Base-by-base conservation (phyloP, 1,284 basidiomycete genomes). In the Trametes pubescens region DNA sequence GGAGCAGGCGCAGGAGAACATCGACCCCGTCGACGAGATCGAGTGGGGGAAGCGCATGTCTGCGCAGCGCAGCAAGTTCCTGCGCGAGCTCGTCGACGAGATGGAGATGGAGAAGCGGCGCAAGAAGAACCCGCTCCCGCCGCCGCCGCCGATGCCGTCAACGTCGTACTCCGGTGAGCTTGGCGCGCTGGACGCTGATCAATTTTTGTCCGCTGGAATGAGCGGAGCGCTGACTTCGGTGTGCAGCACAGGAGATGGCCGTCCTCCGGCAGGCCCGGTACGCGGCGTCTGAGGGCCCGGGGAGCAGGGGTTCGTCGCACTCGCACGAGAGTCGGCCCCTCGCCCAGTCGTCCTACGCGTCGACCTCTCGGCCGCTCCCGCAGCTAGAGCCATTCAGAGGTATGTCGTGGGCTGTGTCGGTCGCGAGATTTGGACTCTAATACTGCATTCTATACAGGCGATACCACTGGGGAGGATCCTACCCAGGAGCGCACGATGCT, bases 21-120 rank as follows among this genome's bases (percentile, higher is more conserved):
- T 79, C 32, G 80, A 82, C 66, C 79, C 79, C 21, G 66, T 68
- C 13, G 80, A 81, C 51, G 80, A 82, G 68, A 59, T 80, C 24
- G 79, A 80, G 40, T 81, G 77, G 77, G 80, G 80, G 35, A 72
- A 69, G 55, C 74, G 72, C 44, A 81, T 81, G 80, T 77, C 77
- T 38, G 69, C 72, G 37, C 72, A 77, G 49, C 71, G 80, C 48
- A 78, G 76, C 66, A 75, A 75, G 53, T 81, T 82, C 70, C 70
- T 81, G 37, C 76, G 78, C 58, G 78, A 81, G 65, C 77, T 80
- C 37, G 77, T 80, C 11, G 75, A 78, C 48, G 77, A 77, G 59
- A 77, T 75, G 70, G 75, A 79, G 59, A 62, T 69, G 56, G 77
- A 78, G 57, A 76, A 75, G 66, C 59, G 72, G 47, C 52, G 72